These are phyloP conservation scores for Akanthomyces uredinophilus DNA, from an alignment of 2,329 filamentous ascomycete species.

Conservation along the genomic window DNA sequence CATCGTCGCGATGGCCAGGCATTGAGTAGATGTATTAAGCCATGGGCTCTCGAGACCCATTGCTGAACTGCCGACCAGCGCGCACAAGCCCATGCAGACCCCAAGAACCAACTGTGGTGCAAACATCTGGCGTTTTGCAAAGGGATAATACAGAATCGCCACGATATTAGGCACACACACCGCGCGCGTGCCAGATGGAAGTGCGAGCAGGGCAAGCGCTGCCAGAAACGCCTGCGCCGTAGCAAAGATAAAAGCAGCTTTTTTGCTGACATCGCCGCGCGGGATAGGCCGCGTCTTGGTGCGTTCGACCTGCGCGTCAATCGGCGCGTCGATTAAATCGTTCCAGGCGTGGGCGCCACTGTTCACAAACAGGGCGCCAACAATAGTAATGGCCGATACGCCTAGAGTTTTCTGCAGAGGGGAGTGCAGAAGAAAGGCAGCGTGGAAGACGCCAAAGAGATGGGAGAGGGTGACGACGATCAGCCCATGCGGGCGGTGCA, in stretches of 20 bases:
- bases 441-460: constrained; percentile 27
- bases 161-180: constrained; percentile 25
- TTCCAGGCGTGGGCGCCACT: constrained; percentile 30
- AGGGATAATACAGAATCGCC: constrained; percentile 29
- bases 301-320: constrained; percentile 28
- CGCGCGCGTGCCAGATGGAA: constrained; percentile 16
- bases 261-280: constrained; percentile 27
- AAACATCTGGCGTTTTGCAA: constrained; percentile 32
- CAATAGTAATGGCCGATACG: not conserved
- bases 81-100: constrained; percentile 27
- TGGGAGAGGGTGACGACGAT: constrained; percentile 31
- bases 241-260: constrained; percentile 27
- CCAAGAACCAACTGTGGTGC: constrained; percentile 32
- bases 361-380: constrained; percentile 28
- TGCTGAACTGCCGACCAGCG: constrained; percentile 26
- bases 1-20: constrained; percentile 25
- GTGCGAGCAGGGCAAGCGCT: not conserved
- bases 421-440: constrained; percentile 20
- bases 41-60: constrained; percentile 21
- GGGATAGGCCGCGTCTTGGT: constrained; percentile 29
- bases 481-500: constrained; percentile 27
- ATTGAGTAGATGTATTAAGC: constrained; percentile 21
- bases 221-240: constrained; percentile 21
- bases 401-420: not conserved
- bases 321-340: constrained; percentile 30